Base-by-base conservation (phyloP, 1,284 basidiomycete genomes). In the Takashimella tepidaria region DNA sequence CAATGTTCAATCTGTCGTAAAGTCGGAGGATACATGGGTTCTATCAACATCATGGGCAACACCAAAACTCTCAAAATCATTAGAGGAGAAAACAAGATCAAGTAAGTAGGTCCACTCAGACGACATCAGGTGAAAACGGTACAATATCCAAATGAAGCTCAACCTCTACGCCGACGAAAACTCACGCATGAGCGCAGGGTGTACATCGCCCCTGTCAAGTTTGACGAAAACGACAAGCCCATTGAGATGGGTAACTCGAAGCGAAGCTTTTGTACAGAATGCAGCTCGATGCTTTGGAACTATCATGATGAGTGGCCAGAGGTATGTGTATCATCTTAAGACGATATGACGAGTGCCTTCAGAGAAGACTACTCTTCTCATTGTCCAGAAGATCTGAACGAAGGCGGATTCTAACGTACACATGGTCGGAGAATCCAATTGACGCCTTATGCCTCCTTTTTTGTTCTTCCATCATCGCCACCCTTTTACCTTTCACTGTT, bases 1-100 rank as follows among this genome's bases (percentile, higher is more conserved):
- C 70, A 71, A 58, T 76, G 74, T 55, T 68, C 67, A 43, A 75
- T 76, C 59, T 76, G 74, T 54, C 66, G 74, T 26, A 76, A 76
- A 54, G 61, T 62, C 3, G 73, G 73, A 13, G 74, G 74, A 8
- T 76, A 75, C 59, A 72, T 73, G 68, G 74, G 74, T 43, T 67
- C 64, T 46, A 61, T 69, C 44, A 72, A 74, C 53, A 72, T 73
- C 45, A 74, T 76, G 74, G 74, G 74, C 22, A 71, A 74, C 49
- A 66, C 59, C 42, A 54, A 64, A n/a, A 70, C 70, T 16, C 60
- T 75, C 49, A 69, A 72, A 27, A 62, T 75, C 42, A 47, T 66
- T 8, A 59, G 66, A 13, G 74, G 74, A 20, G 63, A 74, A 53
- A 70, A 75, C 41, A 63, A 67, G 56, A 65, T 74, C 59, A 71